A percentile compares a stretch with the other conserved stretches of the same genome.
phyloP scores from a whole-genome alignment of 768 basidiomycete species.

The Xerocomellus dryophilus region DNA sequence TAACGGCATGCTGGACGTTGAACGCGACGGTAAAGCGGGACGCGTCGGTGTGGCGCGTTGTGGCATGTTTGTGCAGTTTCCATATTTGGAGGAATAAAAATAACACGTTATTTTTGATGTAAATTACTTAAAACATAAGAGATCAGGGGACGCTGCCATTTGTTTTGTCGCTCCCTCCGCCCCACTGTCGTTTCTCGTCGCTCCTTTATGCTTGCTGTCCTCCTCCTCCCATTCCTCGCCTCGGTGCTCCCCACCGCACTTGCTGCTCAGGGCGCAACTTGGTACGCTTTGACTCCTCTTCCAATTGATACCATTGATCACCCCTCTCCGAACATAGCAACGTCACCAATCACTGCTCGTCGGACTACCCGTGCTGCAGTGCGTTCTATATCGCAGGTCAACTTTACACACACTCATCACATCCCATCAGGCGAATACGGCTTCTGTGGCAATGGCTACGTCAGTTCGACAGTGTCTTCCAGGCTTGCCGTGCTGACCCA shows the following conservation, averaged over 20 bases:
- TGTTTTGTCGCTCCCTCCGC: not conserved
- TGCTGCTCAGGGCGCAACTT: conserved; percentile 28
- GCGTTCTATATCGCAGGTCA: conserved; percentile 10
- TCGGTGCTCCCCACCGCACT: conserved; percentile 15
- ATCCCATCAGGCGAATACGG: conserved; percentile 46
- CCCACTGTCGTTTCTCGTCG: conserved; percentile 16
- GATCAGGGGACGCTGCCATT: not conserved
- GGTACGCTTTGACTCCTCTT: conserved; percentile 12
- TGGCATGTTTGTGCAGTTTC: conserved; percentile 15
- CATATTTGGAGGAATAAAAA: not conserved
- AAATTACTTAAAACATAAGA: not conserved
- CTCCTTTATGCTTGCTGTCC: conserved; percentile 23
- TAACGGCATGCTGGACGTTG: conserved; percentile 13
- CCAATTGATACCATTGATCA: not conserved
- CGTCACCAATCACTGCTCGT: conserved; percentile 35
- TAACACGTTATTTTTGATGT: not conserved
- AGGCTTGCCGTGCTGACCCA: conserved; percentile 6
- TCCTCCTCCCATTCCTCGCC: conserved; percentile 17
- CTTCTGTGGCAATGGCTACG: conserved; percentile 46
- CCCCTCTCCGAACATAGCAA: conserved; percentile 29
- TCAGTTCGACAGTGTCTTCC: conserved; percentile 19
- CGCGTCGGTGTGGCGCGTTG: conserved; percentile 16
- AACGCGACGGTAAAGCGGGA: conserved; percentile 3
- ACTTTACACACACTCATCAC: not conserved
- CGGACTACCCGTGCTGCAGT: conserved; percentile 45